Base-by-base conservation (phyloP, 768 basidiomycete species). In the Panaeolus papilionaceus region DNA sequence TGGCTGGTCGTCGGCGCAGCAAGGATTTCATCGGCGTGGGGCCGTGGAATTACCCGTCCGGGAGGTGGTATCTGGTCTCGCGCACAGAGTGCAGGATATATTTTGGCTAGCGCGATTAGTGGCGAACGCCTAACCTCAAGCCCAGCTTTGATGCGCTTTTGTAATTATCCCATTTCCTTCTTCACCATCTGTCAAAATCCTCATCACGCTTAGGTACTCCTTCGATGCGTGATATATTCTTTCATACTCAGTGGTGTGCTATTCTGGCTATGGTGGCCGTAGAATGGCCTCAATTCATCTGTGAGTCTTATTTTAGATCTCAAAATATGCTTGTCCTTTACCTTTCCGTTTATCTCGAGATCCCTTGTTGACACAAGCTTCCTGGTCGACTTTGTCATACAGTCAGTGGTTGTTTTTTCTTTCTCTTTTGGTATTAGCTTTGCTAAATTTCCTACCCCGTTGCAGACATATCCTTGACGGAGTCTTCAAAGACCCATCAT, bases 191-290 rank as follows among this genome's bases (percentile, higher is more conserved):
- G 44, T 63, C 26, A 65, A 69, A 40, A 68, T 71, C 63, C 68
- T 69, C 51, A 61, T 23, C 16, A 45, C 20, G 37, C 67, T 3
- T 69, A 96, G 95, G 92, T 71, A 97, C 98, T 0, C 97, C 98
- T 2, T 94, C 95, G 6, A 80, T 96, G 80, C 85, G 96, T 64
- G 98, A 99, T 77, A 86, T 99, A 63, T 86, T 98, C 62, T 92
- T 95, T 77, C 95, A 96, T 73, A 93, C 96, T 0, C 96, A 98
- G 71, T 98, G 93, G 92, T 94, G 92, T 76, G 87, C 94, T 45
- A 86, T 91, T 38, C 82, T 99, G 14, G 89, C 89, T 38, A 96
- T 98, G 93, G 89, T 99, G 64, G 94, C 97, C 39, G 95, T 99
- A 23, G 86, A 94, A 75, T 99, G 97, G 97, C 97, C 98, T 0